Percentiles rank a stretch among this genome's conserved stretches.
Conservation (phyloP, 2,329 filamentous ascomycete genomes). For the Xylogone sp. region DNA sequence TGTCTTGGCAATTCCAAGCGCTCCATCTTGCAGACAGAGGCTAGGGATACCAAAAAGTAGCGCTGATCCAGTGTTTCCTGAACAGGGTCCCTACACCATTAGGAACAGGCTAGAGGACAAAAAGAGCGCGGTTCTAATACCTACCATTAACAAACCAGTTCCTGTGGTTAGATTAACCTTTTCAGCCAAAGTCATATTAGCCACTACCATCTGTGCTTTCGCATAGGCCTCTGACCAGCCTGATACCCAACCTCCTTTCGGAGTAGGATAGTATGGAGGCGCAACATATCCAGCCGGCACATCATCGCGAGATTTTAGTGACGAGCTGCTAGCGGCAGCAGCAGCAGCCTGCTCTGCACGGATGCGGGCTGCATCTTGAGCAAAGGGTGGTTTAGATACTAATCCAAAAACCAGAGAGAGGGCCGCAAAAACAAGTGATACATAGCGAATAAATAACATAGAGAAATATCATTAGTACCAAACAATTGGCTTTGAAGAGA, state of each 20-base stretch:
- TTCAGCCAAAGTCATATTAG: slow-evolving; percentile 74
- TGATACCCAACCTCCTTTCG: slow-evolving; percentile 51
- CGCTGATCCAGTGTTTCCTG: slow-evolving; percentile 73
- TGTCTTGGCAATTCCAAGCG: slow-evolving; percentile 67
- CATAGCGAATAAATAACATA: not conserved
- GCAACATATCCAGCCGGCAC: slow-evolving; percentile 7
- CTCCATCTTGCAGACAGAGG: slow-evolving; percentile 68
- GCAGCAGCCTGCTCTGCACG: not conserved
- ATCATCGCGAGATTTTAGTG: slow-evolving; percentile 1
- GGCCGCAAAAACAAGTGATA: not conserved
- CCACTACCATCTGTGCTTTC: slow-evolving; percentile 65
- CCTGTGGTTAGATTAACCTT: slow-evolving; percentile 76
- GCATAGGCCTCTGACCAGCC: slow-evolving; percentile 65
- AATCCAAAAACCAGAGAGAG: not conserved
- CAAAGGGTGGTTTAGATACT: not conserved
- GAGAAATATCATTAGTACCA: too few species aligned
- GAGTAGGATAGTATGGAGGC: slow-evolving; percentile 21
- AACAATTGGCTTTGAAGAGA: too few species aligned
- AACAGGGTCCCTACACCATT: slow-evolving; percentile 49
- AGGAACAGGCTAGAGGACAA: not conserved
- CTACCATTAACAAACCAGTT: slow-evolving; percentile 65
- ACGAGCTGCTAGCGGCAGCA: not conserved
- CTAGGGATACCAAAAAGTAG: slow-evolving; percentile 67
- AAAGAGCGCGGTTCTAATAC: not conserved
- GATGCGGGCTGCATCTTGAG: not conserved